Evolutionary conservation across 2,329 filamentous ascomycete genomes (phyloP), one percentile per base, ranked within the genome.

Genomic region (Cryphonectria naterciae): DNA sequence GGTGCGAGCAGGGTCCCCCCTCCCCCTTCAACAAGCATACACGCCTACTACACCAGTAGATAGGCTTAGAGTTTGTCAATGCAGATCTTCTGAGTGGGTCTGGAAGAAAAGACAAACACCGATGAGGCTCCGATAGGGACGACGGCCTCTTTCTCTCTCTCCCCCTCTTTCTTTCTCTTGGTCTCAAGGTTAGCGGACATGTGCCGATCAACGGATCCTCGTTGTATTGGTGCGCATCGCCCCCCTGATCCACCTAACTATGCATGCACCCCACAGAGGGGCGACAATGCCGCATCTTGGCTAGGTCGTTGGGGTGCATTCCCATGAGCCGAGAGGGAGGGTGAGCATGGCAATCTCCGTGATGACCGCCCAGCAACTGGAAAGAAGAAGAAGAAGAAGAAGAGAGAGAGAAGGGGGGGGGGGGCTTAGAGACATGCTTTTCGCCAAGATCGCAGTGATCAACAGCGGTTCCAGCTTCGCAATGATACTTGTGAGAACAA

Each of bases 201-300:
- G 37, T 69, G 49, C 60, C 68, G 61, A 49, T 15, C 17, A 46
- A 52, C n/a, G 43, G 25, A 68, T 54, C 39, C 4, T 52, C 19
- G 28, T 65, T 10, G 68, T 46, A 72, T 72, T 72, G 70, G 70
- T 68, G 70, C 70, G 70, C 70, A 60, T 72, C 68, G 25, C 60
- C 60, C 43, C 43, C 46, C 32, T 46, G n/a, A 11, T 17, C 65
- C 54, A 25, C 37, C 52, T 49, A 43, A 46, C 28, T 61, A 68
- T 70, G 68, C 62, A 72, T 68, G 68, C 65, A 70, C 68, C 70
- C 68, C 68, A 61, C 52, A 72, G 70, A 70, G 69, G 62, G 64
- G 70, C 68, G 32, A 67, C 60, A 65, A 46, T 72, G 35, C 60
- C 64, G 69, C 62, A 64, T 52, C 62, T 56, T 35, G 46, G n/a